Conservation (phyloP, 768 basidiomycete species). For the Rhizopogon vulgaris region DNA sequence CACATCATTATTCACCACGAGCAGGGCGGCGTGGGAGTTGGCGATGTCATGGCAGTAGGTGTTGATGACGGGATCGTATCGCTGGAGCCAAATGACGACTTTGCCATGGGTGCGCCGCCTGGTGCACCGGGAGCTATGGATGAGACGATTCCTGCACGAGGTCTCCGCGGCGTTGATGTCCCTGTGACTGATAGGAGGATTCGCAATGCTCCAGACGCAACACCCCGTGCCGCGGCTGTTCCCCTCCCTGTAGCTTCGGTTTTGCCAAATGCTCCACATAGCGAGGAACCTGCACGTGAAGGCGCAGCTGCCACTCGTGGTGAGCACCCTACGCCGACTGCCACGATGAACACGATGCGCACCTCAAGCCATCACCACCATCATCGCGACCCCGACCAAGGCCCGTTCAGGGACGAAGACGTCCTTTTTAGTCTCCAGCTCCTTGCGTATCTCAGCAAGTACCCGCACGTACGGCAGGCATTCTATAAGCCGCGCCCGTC, state of each 20-base stretch:
- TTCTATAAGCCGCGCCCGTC: slow-evolving; percentile 85
- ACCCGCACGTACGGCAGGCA: slow-evolving; percentile 93
- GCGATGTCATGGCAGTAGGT: slow-evolving; percentile 38
- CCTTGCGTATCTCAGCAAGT: slow-evolving; percentile 94
- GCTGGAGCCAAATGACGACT: slow-evolving; percentile 78
- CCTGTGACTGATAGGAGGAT: slow-evolving; percentile 24
- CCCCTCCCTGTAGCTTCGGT: slow-evolving; percentile 39
- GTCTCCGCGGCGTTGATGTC: slow-evolving; percentile 20
- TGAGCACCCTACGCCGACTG: slow-evolving; percentile 15
- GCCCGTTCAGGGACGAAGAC: slow-evolving; percentile 91
- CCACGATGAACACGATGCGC: slow-evolving; percentile 11
- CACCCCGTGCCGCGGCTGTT: slow-evolving; percentile 57
- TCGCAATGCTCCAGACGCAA: slow-evolving; percentile 48
- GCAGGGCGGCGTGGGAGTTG: slow-evolving; percentile 31
- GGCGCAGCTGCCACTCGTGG: slow-evolving; percentile 12
- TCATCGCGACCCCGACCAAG: slow-evolving; percentile 36
- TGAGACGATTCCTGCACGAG: slow-evolving; percentile 18
- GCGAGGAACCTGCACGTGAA: slow-evolving; percentile 1
- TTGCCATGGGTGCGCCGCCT: slow-evolving; percentile 86
- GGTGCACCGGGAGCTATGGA: slow-evolving; percentile 82
- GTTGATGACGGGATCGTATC: slow-evolving; percentile 76
- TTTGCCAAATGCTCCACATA: slow-evolving; percentile 1
- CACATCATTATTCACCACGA: slow-evolving; percentile 49
- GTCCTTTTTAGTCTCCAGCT: slow-evolving; percentile 88
- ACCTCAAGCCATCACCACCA: slow-evolving; percentile 31